Percentiles rank a stretch among this genome's conserved stretches.
Conservation (phyloP, 1,284 basidiomycete genomes). For the Mycosarcoma mackinlayi region DNA sequence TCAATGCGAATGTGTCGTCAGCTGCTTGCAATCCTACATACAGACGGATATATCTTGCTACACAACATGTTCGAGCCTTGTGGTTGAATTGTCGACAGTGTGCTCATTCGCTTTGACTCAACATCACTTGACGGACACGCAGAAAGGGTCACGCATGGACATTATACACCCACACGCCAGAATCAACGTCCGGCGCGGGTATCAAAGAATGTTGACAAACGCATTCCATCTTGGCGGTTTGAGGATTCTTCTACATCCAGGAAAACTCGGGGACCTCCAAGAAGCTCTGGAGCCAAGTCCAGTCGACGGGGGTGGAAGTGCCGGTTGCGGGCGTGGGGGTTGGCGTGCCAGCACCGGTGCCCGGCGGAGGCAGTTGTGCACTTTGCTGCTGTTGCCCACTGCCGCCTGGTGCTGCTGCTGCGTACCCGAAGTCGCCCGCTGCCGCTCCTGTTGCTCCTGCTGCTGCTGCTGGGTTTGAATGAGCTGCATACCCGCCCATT, state of each 20-base stretch:
- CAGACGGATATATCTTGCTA: neutral
- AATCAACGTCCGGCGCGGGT: too few relatives aligned
- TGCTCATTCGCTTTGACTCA: too few relatives aligned
- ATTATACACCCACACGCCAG: too few relatives aligned
- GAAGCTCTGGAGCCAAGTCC: conserved; percentile 53
- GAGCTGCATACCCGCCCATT: neutral
- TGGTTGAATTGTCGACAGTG: too few relatives aligned
- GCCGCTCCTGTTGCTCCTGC: neutral
- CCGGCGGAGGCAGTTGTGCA: too few relatives aligned
- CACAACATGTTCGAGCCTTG: too few relatives aligned
- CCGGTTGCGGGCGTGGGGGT: conserved; percentile 34
- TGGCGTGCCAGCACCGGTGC: conserved; percentile 9
- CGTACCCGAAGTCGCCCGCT: conserved; percentile 16
- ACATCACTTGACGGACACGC: neutral
- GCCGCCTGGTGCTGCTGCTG: neutral
- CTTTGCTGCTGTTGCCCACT: neutral
- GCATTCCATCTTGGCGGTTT: too few relatives aligned
- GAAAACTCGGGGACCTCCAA: conserved; percentile 49
- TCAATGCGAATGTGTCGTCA: too few relatives aligned
- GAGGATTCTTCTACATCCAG: conserved; percentile 36
- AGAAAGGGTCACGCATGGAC: neutral
- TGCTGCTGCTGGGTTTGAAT: neutral
- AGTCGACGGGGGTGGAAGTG: conserved; percentile 42
- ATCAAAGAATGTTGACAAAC: neutral
- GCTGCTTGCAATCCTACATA: neutral